Base-by-base conservation (phyloP, 257 asterid species). In the Anisodus tanguticus region DNA sequence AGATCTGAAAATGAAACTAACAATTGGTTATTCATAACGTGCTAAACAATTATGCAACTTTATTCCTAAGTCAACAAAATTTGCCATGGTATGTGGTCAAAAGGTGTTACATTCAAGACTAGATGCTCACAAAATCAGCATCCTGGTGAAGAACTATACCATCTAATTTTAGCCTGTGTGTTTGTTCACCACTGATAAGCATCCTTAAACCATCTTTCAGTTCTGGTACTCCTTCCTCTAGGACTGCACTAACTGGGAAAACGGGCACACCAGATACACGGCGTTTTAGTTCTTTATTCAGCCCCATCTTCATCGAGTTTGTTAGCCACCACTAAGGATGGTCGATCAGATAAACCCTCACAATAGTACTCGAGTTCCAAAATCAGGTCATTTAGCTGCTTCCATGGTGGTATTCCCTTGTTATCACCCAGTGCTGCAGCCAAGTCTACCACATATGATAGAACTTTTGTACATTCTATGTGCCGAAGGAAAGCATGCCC, bases 401-500 rank as follows among this genome's bases (percentile, higher is more conserved):
- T 92, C 98, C 98, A 96, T 17, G 98, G 98, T 22, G 95, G 97
- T 81, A 87, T 85, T 41, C 97, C 98, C 87, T 91, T 91, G 84
- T 91, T 90, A 54, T 93, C 98, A 83, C 89, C 94, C 37, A 84
- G 6, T 0, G 88, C 94, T 3, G 97, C 93, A 55, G 92, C 88
- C 85, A 94, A 89, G 88, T 94, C 99, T 19, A 96, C 88, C 82
- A 94, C 97, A 80, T 94, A 96, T 8, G 98, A 98, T 74, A 96
- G 86, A 54, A 94, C 94, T 86, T 91, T 93, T 3, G 98, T 96
- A 9, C 97, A 94, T 82, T 96, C 98, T 80, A 94, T 90, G 86
- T 96, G 98, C 9, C 99, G 93, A 49, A 94, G 86, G 83, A 97
- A 97, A 66, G 97, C 97, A 85, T 94, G 98, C 60, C 99, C 99